Percentiles rank a stretch among this genome's conserved stretches.
phyloP scores from a whole-genome alignment of 2,329 filamentous ascomycete species.

The Pyrenophora tritici-repentis region DNA sequence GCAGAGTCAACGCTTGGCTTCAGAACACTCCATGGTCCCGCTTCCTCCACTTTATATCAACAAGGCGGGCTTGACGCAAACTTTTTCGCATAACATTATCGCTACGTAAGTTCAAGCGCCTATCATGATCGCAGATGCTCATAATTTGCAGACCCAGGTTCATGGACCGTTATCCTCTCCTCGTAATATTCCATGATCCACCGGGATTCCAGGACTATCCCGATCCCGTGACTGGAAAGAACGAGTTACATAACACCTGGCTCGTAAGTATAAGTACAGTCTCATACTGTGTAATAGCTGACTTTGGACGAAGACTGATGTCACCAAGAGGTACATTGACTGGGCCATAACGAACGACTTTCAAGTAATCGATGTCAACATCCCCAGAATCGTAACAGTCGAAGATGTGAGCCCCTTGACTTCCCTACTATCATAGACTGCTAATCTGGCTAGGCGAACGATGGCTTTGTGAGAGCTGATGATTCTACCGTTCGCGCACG shows the following conservation, averaged over 20 bases:
- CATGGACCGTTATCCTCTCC: conserved; percentile 66
- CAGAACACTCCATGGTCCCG: conserved; percentile 76
- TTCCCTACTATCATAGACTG: background rate
- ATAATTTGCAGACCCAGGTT: conserved; percentile 62
- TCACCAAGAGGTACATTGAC: conserved; percentile 77
- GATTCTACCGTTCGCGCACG: conserved; percentile 42
- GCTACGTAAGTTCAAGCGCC: conserved; percentile 62
- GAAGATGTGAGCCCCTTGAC: conserved; percentile 58
- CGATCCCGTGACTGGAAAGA: conserved; percentile 63
- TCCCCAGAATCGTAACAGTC: conserved; percentile 76
- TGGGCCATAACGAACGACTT: conserved; percentile 81
- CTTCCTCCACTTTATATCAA: conserved; percentile 77
- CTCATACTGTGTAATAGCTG: conserved; percentile 47
- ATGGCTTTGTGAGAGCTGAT: conserved; percentile 56
- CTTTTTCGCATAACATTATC: conserved; percentile 85
- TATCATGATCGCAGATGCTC: background rate
- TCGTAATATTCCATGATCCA: conserved; percentile 92
- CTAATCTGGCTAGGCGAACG: conserved; percentile 22
- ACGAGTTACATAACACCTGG: conserved; percentile 86
- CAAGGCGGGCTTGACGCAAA: conserved; percentile 71
- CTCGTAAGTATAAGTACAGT: conserved; percentile 65
- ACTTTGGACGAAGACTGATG: conserved; percentile 70
- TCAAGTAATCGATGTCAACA: conserved; percentile 87
- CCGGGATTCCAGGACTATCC: conserved; percentile 51
- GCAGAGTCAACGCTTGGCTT: conserved; percentile 72